Evolutionary conservation across 805 yeast genomes (phyloP), one percentile per base, ranked within the genome.

Genomic region (Saccharomycopsis sp.): DNA sequence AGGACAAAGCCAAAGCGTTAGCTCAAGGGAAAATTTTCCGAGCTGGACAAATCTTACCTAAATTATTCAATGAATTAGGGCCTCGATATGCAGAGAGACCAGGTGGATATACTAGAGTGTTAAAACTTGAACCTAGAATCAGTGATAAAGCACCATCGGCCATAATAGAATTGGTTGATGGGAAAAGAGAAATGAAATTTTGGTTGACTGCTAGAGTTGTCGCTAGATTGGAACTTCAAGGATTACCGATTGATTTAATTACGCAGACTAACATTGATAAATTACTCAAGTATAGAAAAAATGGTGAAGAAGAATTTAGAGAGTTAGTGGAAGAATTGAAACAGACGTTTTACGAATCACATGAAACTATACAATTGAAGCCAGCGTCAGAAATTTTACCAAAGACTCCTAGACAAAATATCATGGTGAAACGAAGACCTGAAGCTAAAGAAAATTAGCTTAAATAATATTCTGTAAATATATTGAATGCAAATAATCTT

Each of bases 61-160:
- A 83, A 57, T 64, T 93, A 36, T 67, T 82, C 48, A 72, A 70
- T 14, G 86, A 75, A 34, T 67, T 89, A 33, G 75, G 77, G 3
- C 69, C 75, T 34, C 70, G 95, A 46, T 89, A 84, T 58, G 56
- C 66, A 3, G 56, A 63, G 20, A 75, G 96, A 64, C 58, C 63
- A 1, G 85, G 87, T 50, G 97, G 97, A 1, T 90, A 81, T 66
- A 87, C 97, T 2, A 76, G 97, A 54, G 76, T 90, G 43, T 65
- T 88, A 51, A 80, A 75, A 54, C 67, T 93, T 50, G 97, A 93
- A 62, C 87, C 89, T 14, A 72, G 97, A 53, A 62, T 81, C 38
- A 89, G 93, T 45, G 98, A 93, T 60, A 83, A 79, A 50, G 95
- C 97, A 0, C 89, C 89, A 26, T 93, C 85, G 71, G 80, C 93